Evolutionary conservation across 2,329 filamentous ascomycete species (phyloP), one percentile per base, ranked within the genome.

Genomic region (Chaetomium sp.): DNA sequence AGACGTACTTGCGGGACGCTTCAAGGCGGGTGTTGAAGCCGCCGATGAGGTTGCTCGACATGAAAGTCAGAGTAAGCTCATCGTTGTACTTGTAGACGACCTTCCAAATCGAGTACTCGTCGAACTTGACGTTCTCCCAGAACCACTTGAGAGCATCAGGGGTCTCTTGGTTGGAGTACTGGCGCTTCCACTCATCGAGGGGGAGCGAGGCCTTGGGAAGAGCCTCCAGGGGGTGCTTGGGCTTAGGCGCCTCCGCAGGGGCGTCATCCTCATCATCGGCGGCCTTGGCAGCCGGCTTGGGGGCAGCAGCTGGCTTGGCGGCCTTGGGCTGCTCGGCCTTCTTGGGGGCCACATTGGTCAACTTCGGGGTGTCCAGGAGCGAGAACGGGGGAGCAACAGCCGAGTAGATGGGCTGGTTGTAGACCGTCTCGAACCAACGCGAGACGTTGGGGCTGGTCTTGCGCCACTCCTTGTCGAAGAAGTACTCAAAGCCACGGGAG

Each of bases 31-130:
- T 83, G 79, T 96, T 95, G 85, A 99, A 96, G 74, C 94, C 94
- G 76, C 89, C 91, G 72, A 99, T 92, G 75, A 97, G 80, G 85
- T 99, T 99, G 82, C 88, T 89, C 67, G 90, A 92, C 94, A 99
- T 99, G 88, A 99, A 99, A 70, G 88, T 88, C 76, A 94, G 79
- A 71, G 90, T 96, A 66, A 99, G 84, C 85, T 99, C 94, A 60
- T 96, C 86, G 77, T 96, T 95, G 84, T 99, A 99, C 86, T 96
- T 96, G 86, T 96, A 99, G 77, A 91, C 87, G 67, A 91, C 79
- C 74, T 84, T 85, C 90, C 91, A 99, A 74, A 99, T 77, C 55
- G 91, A 95, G 84, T 94, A 99, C 77, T 99, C 94, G 64, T 91
- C 87, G 67, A 94, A 86, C 71, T 94, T 92, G 76, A 85, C 84